phyloP scores from a whole-genome alignment of 257 asterid genomes.

The Prunella vulgaris region DNA sequence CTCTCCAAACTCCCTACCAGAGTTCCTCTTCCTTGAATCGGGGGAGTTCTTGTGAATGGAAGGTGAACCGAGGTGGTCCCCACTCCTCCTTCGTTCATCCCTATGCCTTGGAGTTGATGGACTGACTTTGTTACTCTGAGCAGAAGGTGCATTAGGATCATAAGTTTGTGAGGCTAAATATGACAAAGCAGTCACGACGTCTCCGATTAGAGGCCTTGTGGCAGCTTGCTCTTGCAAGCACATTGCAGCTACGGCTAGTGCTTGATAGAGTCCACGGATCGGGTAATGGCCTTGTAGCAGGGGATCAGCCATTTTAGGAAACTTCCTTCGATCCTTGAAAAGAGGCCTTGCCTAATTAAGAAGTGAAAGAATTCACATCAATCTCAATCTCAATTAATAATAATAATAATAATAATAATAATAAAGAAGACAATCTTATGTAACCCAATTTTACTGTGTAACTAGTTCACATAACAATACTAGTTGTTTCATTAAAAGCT shows the following conservation, averaged over 20 bases:
- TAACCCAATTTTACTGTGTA: too few relatives aligned
- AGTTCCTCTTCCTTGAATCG: slow-evolving; percentile 54
- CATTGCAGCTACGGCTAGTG: slow-evolving; percentile 98
- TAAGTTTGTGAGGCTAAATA: slow-evolving; percentile 88
- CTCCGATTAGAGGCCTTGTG: slow-evolving; percentile 89
- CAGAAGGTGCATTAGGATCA: slow-evolving; percentile 56
- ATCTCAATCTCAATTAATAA: background rate
- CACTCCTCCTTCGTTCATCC: slow-evolving; percentile 48
- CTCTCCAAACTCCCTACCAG: slow-evolving; percentile 38
- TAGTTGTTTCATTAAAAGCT: too few relatives aligned
- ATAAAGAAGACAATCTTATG: too few relatives aligned
- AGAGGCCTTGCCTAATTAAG: slow-evolving; percentile 80
- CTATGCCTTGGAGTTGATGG: slow-evolving; percentile 65
- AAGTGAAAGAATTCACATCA: slow-evolving; percentile 1
- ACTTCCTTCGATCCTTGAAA: slow-evolving; percentile 88
- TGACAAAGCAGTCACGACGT: slow-evolving; percentile 88
- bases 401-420: too few relatives aligned
- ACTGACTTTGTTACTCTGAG: slow-evolving; percentile 46
- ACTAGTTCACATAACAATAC: too few relatives aligned
- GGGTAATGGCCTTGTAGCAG: slow-evolving; percentile 84
- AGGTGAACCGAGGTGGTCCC: slow-evolving; percentile 58
- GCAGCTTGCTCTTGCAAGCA: slow-evolving; percentile 99
- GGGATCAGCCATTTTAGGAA: slow-evolving; percentile 96
- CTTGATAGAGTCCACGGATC: slow-evolving; percentile 91
- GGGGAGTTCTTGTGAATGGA: slow-evolving; percentile 69